Evolutionary conservation across 805 yeast species (phyloP), one percentile per base, ranked within the genome.

Genomic region (Candida anglica): DNA sequence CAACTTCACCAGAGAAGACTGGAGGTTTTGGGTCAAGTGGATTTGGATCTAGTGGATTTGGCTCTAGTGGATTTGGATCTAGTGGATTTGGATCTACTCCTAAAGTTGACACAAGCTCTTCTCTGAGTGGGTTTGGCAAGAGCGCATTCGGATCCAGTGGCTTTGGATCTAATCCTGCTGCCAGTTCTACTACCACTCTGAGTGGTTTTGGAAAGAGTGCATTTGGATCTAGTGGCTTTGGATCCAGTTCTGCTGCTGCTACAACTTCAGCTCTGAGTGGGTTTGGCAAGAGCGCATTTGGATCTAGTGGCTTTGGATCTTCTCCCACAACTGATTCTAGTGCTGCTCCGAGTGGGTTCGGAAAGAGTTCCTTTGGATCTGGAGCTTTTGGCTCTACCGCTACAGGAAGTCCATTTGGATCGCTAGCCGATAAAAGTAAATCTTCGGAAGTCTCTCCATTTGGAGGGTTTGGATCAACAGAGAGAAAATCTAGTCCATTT

Each of bases 221-320:
- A 15, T 47, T 49, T 40, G 52, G 52, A 15, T 36, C 46, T 15
- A 29, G 45, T 18, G 39, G 38, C 8, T 35, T 41, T 19, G 47
- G 43, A 11, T 30, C 34, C 40, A 39, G 40, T 10, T 6, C 7
- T 6, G 6, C 10, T 6, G 32, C 32, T 29, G 11, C n/a, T 6
- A 15, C 33, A 43, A 47, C 23, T 3, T 26, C 31, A 14, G 33
- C 14, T 19, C 33, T n/a, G 24, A 28, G 19, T 14, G 11, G 19
- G 10, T 14, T 15, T 27, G 43, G 38, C 26, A 32, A 38, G 4
- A 19, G 57, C 6, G 46, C 50, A 4, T 50, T 48, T 38, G 58
- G 55, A 7, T 31, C 50, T 9, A 28, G 29, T n/a, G 24, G 33
- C 2, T 32, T 27, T 13, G n/a, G n/a, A n/a, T n/a, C n/a, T n/a